A percentile compares a stretch with the other conserved stretches of the same genome.
phyloP scores from a whole-genome alignment of 257 asterid species.

The Jasminum sambac region DNA sequence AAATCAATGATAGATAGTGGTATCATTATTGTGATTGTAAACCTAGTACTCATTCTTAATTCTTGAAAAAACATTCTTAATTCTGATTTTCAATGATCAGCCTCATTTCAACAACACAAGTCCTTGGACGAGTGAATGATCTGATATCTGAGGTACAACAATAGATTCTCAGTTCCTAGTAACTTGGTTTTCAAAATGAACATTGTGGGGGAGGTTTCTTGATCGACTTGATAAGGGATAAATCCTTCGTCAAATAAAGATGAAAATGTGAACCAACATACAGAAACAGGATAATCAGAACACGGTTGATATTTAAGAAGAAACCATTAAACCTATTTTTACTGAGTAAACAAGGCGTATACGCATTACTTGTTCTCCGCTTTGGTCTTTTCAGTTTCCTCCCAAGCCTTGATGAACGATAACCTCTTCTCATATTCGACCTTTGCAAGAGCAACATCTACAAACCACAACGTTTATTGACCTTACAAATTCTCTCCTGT shows the following conservation, averaged over 20 bases:
- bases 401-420: conserved; percentile 85
- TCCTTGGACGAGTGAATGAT: not conserved
- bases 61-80: not conserved
- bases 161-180: not conserved
- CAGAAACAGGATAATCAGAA: too few relatives aligned
- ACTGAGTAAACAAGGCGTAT: too few relatives aligned
- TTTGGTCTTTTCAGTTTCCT: conserved; percentile 71
- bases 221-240: not conserved
- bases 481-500: not conserved
- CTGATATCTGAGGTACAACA: not conserved
- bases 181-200: not conserved
- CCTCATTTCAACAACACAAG: not conserved
- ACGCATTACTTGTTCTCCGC: conserved; percentile 71
- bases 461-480: conserved; percentile 14
- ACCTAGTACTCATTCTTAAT: too few relatives aligned
- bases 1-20: too few relatives aligned
- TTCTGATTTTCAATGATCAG: not conserved
- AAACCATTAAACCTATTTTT: too few relatives aligned
- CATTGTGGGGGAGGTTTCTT: not conserved
- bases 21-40: too few relatives aligned
- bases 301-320: too few relatives aligned
- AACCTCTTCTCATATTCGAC: conserved; percentile 59
- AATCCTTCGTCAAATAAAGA: too few relatives aligned
- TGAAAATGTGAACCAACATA: too few relatives aligned
- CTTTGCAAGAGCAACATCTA: conserved; percentile 80